Percentiles rank a stretch among this genome's conserved stretches.
These are phyloP conservation scores for Cicer cuneatum DNA, from an alignment of 306 rosid species.

Conservation along the genomic window DNA sequence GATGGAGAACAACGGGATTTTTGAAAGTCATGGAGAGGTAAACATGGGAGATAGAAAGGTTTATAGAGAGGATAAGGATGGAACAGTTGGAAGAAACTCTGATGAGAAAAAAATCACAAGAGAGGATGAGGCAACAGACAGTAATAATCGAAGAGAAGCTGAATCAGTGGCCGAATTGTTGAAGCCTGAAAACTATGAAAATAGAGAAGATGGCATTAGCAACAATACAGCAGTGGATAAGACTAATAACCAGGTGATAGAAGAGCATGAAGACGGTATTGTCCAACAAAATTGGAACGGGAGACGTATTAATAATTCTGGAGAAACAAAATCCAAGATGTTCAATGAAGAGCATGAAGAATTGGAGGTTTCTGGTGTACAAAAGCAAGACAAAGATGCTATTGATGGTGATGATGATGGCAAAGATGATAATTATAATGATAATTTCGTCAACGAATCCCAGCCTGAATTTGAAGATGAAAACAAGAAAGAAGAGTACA, in stretches of 20 bases:
- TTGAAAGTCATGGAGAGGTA: constrained; percentile 38
- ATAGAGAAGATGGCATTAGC: constrained; percentile 26
- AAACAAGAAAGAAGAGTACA: constrained; percentile 56
- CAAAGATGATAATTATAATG: constrained; percentile 31
- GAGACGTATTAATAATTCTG: constrained; percentile 39
- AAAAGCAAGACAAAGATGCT: constrained; percentile 41
- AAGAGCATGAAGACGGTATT: constrained; percentile 34
- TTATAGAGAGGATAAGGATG: constrained; percentile 41
- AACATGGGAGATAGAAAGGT: constrained; percentile 44
- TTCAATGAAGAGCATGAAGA: constrained; percentile 33
- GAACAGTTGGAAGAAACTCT: constrained; percentile 35
- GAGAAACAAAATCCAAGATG: constrained; percentile 25
- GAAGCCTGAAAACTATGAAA: constrained; percentile 40
- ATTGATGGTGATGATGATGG: constrained; percentile 16
- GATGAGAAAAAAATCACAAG: constrained; percentile 16
- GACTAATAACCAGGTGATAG: constrained; percentile 38
- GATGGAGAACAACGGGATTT: constrained; percentile 45
- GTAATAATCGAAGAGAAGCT: constrained; percentile 30
- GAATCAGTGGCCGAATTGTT: constrained; percentile 19
- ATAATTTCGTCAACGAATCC: constrained; percentile 40
- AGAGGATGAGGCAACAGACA: constrained; percentile 5
- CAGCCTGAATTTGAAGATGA: constrained; percentile 46
- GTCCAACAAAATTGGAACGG: constrained; percentile 46
- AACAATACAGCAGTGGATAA: constrained; percentile 21
- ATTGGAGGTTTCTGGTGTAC: constrained; percentile 35